Evolutionary conservation across 768 basidiomycete species (phyloP), one percentile per base, ranked within the genome.

Genomic region (Strobilomyces dryophilus): DNA sequence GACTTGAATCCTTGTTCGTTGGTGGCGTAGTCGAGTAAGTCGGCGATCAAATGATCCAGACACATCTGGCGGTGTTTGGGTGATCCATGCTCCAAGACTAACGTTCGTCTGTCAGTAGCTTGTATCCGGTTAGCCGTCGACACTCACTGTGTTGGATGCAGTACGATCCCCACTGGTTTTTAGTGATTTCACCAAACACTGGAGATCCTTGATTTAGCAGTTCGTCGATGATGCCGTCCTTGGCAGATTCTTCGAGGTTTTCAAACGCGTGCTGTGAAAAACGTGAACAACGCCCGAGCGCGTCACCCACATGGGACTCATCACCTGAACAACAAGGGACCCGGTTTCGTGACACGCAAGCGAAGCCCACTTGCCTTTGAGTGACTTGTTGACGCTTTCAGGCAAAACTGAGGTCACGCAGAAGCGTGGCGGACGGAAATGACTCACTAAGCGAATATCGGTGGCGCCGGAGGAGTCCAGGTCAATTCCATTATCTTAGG

Each of bases 281-380:
- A 32, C 29, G 31, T 68, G 21, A 66, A 56, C 37, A 51, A 57
- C 18, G 8, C 29, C 18, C 34, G 43, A 20, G 39, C 17, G 36
- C 2, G 35, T 43, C 35, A 21, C 27, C 14, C 29, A 47, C 26
- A 48, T 24, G 15, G 17, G 20, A 24, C 47, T 24, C 24, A 69
- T 54, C 62, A 89, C 89, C 79, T 91, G 89, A 45, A 92, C 89
- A 44, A 92, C 89, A 24, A 92, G 79, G 18, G 89, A 92, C 8
- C 91, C 91, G 0, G 91, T 93, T 71, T 93, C 91, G 62, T 93
- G 91, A 63, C 91, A 93, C 11, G 91, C 91, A 41, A 93, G 78
- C 10, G 89, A 80, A 0, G 91, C 90, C 91, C 91, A 92, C 64
- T 91, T 89, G 18, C 91, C 90, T 61, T 88, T 87, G 57, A 93